phyloP scores from a whole-genome alignment of 306 rosid species.

The Glycine tomentella region DNA sequence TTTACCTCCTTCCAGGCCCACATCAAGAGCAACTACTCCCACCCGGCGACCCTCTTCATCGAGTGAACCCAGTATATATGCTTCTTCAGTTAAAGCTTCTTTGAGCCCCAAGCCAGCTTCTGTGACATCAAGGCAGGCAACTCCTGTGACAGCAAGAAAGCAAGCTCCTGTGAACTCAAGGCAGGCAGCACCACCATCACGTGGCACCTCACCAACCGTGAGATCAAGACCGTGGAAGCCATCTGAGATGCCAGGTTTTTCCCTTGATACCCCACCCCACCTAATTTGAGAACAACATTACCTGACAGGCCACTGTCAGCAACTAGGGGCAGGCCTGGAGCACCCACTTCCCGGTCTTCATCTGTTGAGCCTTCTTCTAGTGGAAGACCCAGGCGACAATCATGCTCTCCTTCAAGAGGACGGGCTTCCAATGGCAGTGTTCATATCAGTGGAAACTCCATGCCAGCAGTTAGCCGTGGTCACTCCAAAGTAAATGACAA shows the following conservation, averaged over 20 bases:
- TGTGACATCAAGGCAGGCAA: constrained; percentile 55
- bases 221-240: constrained; percentile 96
- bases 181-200: constrained; percentile 67
- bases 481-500: constrained; percentile 75
- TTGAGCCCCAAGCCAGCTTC: constrained; percentile 69
- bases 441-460: constrained; percentile 83
- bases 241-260: constrained; percentile 93
- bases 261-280: constrained; percentile 94
- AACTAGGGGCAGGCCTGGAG: constrained; percentile 95
- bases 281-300: constrained; percentile 86
- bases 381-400: constrained; percentile 86
- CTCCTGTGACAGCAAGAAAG: constrained; percentile 50
- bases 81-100: constrained; percentile 55
- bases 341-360: constrained; percentile 86
- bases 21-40: constrained; percentile 89
- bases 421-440: constrained; percentile 67
- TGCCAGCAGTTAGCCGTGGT: constrained; percentile 81
- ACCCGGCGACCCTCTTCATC: constrained; percentile 80
- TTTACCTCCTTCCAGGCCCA: constrained; percentile 77
- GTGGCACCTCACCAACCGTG: constrained; percentile 89
- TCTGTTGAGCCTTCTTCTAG: constrained; percentile 80
- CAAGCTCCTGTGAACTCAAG: constrained; percentile 57
- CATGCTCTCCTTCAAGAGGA: constrained; percentile 98
- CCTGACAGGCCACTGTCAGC: constrained; percentile 91
- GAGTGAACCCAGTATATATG: constrained; percentile 63